These are phyloP conservation scores for Maudiozyma humilis DNA, from an alignment of 1,139 yeast genomes.

Conservation along the genomic window DNA sequence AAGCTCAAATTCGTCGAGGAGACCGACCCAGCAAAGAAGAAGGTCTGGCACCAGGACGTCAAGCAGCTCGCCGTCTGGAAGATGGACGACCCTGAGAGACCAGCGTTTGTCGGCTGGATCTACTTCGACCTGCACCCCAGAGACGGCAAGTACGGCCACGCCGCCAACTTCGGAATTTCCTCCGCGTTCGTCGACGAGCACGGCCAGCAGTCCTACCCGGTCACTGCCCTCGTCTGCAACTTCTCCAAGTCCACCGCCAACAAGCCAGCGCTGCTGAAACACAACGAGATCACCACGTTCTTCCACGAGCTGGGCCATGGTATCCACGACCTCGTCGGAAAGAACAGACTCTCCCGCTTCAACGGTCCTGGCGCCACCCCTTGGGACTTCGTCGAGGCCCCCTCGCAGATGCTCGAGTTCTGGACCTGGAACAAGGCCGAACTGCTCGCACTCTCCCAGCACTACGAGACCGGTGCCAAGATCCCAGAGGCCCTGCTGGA, in stretches of 20 bases:
- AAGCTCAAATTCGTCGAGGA: constrained; percentile 56
- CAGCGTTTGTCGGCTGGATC: constrained; percentile 69
- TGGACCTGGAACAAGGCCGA: constrained; percentile 76
- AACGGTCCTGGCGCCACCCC: constrained; percentile 66
- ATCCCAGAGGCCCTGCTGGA: constrained; percentile 53
- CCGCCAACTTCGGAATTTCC: constrained; percentile 67
- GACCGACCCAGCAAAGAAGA: constrained; percentile 33
- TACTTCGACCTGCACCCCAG: constrained; percentile 80
- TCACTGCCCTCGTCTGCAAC: constrained; percentile 75
- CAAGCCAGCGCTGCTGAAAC: constrained; percentile 71
- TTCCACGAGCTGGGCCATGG: constrained; percentile 92
- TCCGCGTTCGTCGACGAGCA: constrained; percentile 50
- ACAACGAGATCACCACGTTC: constrained; percentile 70
- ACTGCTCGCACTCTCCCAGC: constrained; percentile 52
- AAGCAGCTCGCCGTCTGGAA: constrained; percentile 69
- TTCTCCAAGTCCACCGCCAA: constrained; percentile 66
- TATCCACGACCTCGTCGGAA: constrained; percentile 66
- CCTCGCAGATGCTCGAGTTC: constrained; percentile 81
- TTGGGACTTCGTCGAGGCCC: constrained; percentile 84
- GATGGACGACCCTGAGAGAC: constrained; percentile 38
- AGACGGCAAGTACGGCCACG: constrained; percentile 79
- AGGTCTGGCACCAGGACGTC: constrained; percentile 73
- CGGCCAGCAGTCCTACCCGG: constrained; percentile 52
- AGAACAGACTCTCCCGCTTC: constrained; percentile 56
- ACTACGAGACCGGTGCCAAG: constrained; percentile 53